Base-by-base conservation (phyloP, 345 rosid genomes). In the Atalantia buxifolia region DNA sequence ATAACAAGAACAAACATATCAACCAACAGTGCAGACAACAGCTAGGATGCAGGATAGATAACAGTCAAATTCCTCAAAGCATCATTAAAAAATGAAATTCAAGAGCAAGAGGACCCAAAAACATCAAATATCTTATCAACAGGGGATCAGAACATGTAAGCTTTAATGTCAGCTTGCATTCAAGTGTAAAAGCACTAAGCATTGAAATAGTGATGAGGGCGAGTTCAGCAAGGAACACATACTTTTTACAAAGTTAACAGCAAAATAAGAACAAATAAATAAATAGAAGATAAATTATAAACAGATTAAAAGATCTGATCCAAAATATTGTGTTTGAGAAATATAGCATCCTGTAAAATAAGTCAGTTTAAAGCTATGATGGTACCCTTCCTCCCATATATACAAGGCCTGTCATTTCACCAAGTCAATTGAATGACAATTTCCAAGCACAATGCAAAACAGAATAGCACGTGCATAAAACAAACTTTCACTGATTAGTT, bases 1-100 rank as follows among this genome's bases (percentile, higher is more conserved):
- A 76, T 48, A 83, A 50, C 78, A 78, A 35, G 74, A 67, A 71
- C 69, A 42, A 64, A 65, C 59, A 6, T 30, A 69, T 80, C 74
- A 72, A 53, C 71, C 18, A 38, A 50, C 19, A 25, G 18, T 19
- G 36, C 25, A 10, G 60, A 30, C 22, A 22, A 33, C 78, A 12
- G 9, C 33, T 76, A 18, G 1, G 4, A 18, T 35, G 69, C 65
- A 14, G 1, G 62, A 25, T 27, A 13, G 77, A 61, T 73, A 25
- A 24, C 45, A 27, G 25, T 40, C n/a, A 9, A 16, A 42, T 24
- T 61, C 50, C 48, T 62, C 53, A 63, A 40, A 35, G 27, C 36
- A 74, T n/a, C 28, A 40, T 59, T 40, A 66, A 42, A 38, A 24
- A 56, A 25, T 25, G 10, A 21, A 61, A 14, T 24, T 73, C 53